A percentile compares a stretch with the other conserved stretches of the same genome.
Conservation (phyloP, 768 basidiomycete species). For the Fomitopsis pulvina region DNA sequence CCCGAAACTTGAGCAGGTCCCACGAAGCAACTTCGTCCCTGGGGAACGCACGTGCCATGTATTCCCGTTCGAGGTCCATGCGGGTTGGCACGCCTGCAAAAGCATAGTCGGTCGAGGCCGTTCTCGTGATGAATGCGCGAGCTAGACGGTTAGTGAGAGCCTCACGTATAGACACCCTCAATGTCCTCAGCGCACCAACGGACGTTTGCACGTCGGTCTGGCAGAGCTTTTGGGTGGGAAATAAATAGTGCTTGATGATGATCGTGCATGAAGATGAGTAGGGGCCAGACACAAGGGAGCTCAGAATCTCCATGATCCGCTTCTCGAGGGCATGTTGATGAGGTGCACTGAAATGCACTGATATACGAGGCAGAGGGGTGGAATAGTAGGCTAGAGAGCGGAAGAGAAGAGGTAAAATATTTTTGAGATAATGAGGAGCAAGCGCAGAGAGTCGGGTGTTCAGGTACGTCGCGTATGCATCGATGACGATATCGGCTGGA, state of each 20-base stretch:
- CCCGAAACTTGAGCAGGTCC: constrained; percentile 56
- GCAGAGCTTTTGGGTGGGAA: constrained; percentile 33
- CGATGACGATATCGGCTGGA: constrained; percentile 57
- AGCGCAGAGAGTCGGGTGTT: constrained; percentile 54
- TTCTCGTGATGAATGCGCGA: constrained; percentile 54
- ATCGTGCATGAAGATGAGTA: constrained; percentile 61
- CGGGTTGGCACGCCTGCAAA: constrained; percentile 54
- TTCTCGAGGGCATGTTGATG: constrained; percentile 40
- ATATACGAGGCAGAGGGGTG: constrained; percentile 61
- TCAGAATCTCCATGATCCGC: constrained; percentile 49
- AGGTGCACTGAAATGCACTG: constrained; percentile 35
- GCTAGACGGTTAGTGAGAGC: constrained; percentile 57
- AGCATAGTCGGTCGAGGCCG: constrained; percentile 45
- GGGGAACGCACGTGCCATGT: constrained; percentile 71
- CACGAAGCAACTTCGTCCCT: constrained; percentile 61
- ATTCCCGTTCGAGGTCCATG: constrained; percentile 52
- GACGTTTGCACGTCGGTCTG: constrained; percentile 19
- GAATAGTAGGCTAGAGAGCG: constrained; percentile 60
- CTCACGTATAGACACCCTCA: constrained; percentile 58
- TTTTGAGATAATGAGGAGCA: constrained; percentile 42
- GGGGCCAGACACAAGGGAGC: constrained; percentile 53
- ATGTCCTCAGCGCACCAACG: constrained; percentile 36
- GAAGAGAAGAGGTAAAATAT: constrained; percentile 69
- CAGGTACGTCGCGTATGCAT: constrained; percentile 60
- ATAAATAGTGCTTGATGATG: constrained; percentile 52